phyloP scores from a whole-genome alignment of 805 yeast genomes.

The Nakazawaea wickerhamii region DNA sequence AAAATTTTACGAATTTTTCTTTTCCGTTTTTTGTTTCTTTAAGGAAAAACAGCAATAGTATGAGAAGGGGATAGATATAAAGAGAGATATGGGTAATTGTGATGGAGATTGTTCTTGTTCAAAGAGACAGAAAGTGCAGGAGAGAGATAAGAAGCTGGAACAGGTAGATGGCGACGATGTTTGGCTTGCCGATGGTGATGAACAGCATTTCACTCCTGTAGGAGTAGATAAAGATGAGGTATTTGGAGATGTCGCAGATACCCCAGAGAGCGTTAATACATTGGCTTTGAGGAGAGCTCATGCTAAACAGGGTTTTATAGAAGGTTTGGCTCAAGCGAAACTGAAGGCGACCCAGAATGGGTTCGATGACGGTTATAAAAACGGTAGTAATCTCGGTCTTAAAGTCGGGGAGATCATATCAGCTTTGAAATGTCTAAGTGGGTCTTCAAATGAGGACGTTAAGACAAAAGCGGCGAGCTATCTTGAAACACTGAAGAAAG shows the following conservation, averaged over 20 bases:
- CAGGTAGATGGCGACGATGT: constrained; percentile 23
- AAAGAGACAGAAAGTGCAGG: not conserved
- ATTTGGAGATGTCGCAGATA: constrained; percentile 28
- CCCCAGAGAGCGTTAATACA: constrained; percentile 19
- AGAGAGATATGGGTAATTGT: too few species aligned
- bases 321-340: constrained; percentile 66
- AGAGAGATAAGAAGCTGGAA: not conserved
- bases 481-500: constrained; percentile 37
- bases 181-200: constrained; percentile 30
- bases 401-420: constrained; percentile 64
- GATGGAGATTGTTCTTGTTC: constrained; percentile 2
- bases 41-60: too few species aligned
- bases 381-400: constrained; percentile 68
- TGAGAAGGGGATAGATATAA: too few species aligned
- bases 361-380: constrained; percentile 73
- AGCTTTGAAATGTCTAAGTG: constrained; percentile 20
- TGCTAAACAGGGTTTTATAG: constrained; percentile 75
- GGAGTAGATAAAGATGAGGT: constrained; percentile 24
- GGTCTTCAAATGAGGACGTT: not conserved
- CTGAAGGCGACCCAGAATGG: constrained; percentile 71
- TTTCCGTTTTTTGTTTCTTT: too few species aligned
- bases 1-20: too few species aligned
- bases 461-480: not conserved
- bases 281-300: constrained; percentile 54
- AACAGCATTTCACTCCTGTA: constrained; percentile 20